Conservation (phyloP, 345 rosid species). For the Streptanthus diversifolius region DNA sequence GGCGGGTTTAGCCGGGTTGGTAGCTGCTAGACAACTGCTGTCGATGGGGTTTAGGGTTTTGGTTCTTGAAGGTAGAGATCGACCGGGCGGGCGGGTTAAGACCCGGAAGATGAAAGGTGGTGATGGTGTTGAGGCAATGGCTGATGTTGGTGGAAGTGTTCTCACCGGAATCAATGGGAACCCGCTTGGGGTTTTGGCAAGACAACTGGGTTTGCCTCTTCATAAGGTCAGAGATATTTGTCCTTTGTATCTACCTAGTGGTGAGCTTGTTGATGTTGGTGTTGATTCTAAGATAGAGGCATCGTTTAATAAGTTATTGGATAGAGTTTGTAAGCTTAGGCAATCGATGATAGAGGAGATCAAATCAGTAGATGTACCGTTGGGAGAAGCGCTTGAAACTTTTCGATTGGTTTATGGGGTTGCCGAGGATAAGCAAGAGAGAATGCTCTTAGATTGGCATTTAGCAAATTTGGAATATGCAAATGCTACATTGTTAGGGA, state of each 20-base stretch:
- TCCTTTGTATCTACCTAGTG: slow-evolving; percentile 83
- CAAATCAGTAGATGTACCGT: slow-evolving; percentile 72
- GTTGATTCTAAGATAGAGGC: slow-evolving; percentile 79
- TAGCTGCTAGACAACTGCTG: slow-evolving; percentile 78
- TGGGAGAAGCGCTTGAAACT: slow-evolving; percentile 86
- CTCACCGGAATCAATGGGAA: slow-evolving; percentile 93
- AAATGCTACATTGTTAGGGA: slow-evolving; percentile 83
- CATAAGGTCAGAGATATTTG: slow-evolving; percentile 96
- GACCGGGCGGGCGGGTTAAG: slow-evolving; percentile 90
- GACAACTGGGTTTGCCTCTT: slow-evolving; percentile 82
- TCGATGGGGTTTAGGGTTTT: slow-evolving; percentile 88
- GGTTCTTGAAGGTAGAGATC: slow-evolving; percentile 76
- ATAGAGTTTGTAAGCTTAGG: slow-evolving; percentile 93
- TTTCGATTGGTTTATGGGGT: slow-evolving; percentile 74
- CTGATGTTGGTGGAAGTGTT: slow-evolving; percentile 93
- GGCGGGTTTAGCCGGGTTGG: slow-evolving; percentile 83
- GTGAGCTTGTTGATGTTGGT: slow-evolving; percentile 67
- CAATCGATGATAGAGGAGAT: slow-evolving; percentile 94
- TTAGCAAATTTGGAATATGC: slow-evolving; percentile 92
- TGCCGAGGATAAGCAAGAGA: slow-evolving; percentile 71
- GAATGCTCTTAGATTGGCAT: slow-evolving; percentile 93
- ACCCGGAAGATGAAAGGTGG: slow-evolving; percentile 79
- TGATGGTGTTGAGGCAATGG: slow-evolving; percentile 72
- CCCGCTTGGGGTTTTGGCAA: slow-evolving; percentile 86
- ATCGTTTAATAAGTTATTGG: slow-evolving; percentile 78